Evolutionary conservation across 768 basidiomycete species (phyloP).

Genomic region (Suillus fuscotomentosus): DNA sequence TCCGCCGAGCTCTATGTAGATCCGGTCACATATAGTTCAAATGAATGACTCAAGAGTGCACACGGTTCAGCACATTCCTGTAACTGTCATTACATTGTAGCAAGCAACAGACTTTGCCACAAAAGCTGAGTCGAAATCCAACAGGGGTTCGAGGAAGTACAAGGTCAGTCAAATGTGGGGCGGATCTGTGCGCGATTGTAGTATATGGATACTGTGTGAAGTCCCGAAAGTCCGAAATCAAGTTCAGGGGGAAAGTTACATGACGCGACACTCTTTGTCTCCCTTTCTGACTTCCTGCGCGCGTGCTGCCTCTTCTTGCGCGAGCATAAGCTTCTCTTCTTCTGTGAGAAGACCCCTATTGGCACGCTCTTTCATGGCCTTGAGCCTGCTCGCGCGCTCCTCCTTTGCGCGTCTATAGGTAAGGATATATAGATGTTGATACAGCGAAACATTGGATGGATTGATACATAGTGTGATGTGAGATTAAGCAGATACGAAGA

Average conservation of each 20-base stretch:
- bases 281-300: background rate
- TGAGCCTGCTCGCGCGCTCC: constrained; percentile 60
- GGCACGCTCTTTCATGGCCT: constrained; percentile 27
- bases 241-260: background rate
- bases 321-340: background rate
- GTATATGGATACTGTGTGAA: background rate
- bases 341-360: constrained; percentile 1
- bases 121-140: background rate
- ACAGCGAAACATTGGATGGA: constrained; percentile 14
- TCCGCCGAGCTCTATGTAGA: too few species aligned
- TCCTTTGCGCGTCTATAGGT: constrained; percentile 63
- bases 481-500: constrained; percentile 66
- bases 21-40: background rate
- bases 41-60: background rate
- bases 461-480: background rate
- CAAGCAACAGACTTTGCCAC: background rate
- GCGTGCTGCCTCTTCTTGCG: background rate
- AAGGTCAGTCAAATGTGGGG: background rate
- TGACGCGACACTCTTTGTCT: constrained; percentile 12
- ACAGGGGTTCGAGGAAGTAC: background rate
- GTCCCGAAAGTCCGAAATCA: background rate
- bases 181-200: background rate
- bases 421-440: constrained; percentile 13
- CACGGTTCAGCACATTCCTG: background rate
- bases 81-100: background rate